Evolutionary conservation across 441 rosid species (phyloP), one percentile per base, ranked within the genome.

Genomic region (Pelargonium cotyledonis): DNA sequence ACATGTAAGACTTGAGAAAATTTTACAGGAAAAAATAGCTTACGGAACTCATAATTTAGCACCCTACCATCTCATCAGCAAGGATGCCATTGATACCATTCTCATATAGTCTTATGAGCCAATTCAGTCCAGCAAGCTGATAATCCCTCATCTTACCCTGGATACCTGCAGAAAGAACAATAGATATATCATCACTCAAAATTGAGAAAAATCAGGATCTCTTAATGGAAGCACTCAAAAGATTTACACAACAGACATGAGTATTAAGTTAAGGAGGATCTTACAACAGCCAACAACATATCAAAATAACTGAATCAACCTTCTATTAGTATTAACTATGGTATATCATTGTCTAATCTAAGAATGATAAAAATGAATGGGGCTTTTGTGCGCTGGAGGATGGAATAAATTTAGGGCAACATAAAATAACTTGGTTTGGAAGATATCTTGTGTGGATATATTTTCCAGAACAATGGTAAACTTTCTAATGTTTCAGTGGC

Each of bases 91-190:
- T 95, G 63, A 95, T 95, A 70, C 98, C 99, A 80, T 95, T 95
- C 85, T 95, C 97, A 73, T 95, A 95, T 65, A 95, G 86, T 68
- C 99, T 82, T 75, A 95, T 95, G 72, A 95, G 95, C 99, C 99
- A 90, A 75, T 95, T 95, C 69, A 95, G 75, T 62, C 99, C 98
- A 73, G 96, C 99, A 81, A 95, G 86, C 68, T 95, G 99, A 78
- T 95, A 95, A 80, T 95, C 99, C 86, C 99, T 89, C 88, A 95
- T 78, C 82, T 90, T 95, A 61, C 99, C 99, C 75, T 89, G 93
- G 76, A 95, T 92, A 81, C 98, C 99, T 95, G 80, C 63, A 74
- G 44, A 72, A 71, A 66, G 40, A 66, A 70, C 6, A 44, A 26
- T 16, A 63, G 62, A 23, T 1, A 44, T 29, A 65, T 65, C 10